Conservation (phyloP, 2,329 filamentous ascomycete species). For the Colletotrichum lindemuthianum region DNA sequence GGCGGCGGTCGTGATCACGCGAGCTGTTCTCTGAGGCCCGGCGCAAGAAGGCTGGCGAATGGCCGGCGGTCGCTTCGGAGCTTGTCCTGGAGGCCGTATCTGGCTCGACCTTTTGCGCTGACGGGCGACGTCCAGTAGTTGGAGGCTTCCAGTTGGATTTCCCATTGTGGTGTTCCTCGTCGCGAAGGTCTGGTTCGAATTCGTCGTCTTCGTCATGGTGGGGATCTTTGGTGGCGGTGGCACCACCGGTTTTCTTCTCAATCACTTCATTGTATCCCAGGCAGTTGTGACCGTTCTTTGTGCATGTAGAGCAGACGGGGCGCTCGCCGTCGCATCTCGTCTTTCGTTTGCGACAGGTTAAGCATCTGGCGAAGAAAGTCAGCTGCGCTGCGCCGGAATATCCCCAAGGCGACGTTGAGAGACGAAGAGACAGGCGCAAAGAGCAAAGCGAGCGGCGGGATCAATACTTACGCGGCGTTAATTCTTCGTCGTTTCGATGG, state of each 20-base stretch:
- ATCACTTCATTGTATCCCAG: conserved; percentile 70
- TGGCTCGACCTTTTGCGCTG: neutral
- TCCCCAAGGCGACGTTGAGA: neutral
- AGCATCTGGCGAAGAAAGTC: conserved; percentile 58
- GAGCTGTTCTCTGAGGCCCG: conserved; percentile 23
- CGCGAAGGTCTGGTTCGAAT: conserved; percentile 48
- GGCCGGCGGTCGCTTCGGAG: conserved; percentile 15
- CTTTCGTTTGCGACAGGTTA: conserved; percentile 80
- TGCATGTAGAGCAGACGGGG: conserved; percentile 77
- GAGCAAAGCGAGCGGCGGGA: neutral
- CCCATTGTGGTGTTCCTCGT: conserved; percentile 49
- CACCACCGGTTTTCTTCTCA: conserved; percentile 52
- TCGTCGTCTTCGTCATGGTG: conserved; percentile 42
- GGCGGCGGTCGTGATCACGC: conserved; percentile 35
- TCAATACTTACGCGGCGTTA: conserved; percentile 74
- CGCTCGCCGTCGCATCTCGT: conserved; percentile 80
- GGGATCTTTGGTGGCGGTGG: conserved; percentile 29
- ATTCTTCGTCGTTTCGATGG: conserved; percentile 82
- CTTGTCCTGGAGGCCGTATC: conserved; percentile 6
- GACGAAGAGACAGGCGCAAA: conserved; percentile 3
- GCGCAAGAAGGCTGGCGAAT: conserved; percentile 26
- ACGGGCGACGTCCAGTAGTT: conserved; percentile 17
- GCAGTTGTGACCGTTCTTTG: conserved; percentile 76
- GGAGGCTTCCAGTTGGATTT: conserved; percentile 44
- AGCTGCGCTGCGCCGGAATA: conserved; percentile 9